Conservation (phyloP, 768 basidiomycete genomes). For the Termitomyces sp. region DNA sequence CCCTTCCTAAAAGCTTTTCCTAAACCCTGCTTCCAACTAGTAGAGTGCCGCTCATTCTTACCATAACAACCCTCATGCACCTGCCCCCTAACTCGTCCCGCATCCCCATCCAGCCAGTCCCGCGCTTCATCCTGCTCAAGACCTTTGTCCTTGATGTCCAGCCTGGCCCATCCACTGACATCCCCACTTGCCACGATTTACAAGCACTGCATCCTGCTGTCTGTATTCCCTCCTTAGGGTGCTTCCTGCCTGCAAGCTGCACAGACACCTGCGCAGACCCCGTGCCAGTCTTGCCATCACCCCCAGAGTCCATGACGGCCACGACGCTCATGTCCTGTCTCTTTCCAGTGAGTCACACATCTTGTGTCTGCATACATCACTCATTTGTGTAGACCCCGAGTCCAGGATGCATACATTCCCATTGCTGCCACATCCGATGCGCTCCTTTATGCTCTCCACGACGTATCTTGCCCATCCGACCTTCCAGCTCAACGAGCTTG, state of each 20-base stretch:
- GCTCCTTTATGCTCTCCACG: slow-evolving; percentile 55
- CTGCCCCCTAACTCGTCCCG: slow-evolving; percentile 52
- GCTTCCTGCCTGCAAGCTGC: slow-evolving; percentile 72
- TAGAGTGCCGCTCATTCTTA: no score
- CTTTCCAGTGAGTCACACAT: slow-evolving; percentile 13
- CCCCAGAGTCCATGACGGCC: slow-evolving; percentile 32
- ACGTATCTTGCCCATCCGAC: slow-evolving; percentile 15
- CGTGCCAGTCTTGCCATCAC: slow-evolving; percentile 40
- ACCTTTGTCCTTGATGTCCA: slow-evolving; percentile 53
- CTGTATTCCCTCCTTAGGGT: slow-evolving; percentile 67
- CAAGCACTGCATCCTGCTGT: slow-evolving; percentile 79
- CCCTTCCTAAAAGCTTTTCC: no score
- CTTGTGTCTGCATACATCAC: no score
- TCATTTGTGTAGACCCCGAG: slow-evolving; percentile 20
- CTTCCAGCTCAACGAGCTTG: slow-evolving; percentile 37
- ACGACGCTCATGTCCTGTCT: slow-evolving; percentile 20
- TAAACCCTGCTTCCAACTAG: no score
- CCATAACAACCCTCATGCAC: slow-evolving; percentile 69
- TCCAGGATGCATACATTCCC: slow-evolving; percentile 58
- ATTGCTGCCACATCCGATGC: slow-evolving; percentile 60
- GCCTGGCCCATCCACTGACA: slow-evolving; percentile 31
- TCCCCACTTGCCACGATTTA: slow-evolving; percentile 73
- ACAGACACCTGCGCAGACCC: slow-evolving; percentile 49
- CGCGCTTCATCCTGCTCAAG: slow-evolving; percentile 67
- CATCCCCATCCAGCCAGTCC: slow-evolving; percentile 62